phyloP scores from a whole-genome alignment of 225 moss, liverwort and hornwort species.

The Polytrichum commune region DNA sequence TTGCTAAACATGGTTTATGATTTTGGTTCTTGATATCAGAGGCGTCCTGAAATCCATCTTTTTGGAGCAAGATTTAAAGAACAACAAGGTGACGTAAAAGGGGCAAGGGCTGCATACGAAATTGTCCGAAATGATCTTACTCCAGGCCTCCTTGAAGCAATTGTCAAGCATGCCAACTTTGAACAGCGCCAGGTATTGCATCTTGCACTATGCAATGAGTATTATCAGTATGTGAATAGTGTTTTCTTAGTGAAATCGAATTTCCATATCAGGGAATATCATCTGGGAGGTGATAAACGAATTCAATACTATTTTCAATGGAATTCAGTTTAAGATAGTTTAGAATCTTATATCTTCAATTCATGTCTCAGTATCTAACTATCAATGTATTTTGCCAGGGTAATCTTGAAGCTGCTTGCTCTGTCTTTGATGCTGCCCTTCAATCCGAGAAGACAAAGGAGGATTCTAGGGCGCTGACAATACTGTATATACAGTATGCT shows the following conservation, averaged over 20 bases:
- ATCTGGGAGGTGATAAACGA: no score
- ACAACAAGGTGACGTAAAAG: conserved; percentile 69
- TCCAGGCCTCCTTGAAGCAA: conserved; percentile 80
- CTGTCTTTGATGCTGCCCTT: conserved; percentile 57
- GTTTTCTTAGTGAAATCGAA: no score
- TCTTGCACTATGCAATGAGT: background rate
- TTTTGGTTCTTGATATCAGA: conserved; percentile 30
- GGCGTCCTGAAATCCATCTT: conserved; percentile 90
- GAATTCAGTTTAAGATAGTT: no score
- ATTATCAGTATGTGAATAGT: no score
- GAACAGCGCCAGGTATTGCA: conserved; percentile 84
- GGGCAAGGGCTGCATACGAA: conserved; percentile 69
- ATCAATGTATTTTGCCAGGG: conserved; percentile 37
- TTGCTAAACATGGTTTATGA: no score
- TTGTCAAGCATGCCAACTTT: conserved; percentile 88
- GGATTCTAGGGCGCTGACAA: conserved; percentile 62
- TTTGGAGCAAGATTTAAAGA: conserved; percentile 87
- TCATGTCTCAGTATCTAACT: background rate
- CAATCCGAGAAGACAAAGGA: conserved; percentile 76
- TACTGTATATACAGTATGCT: conserved; percentile 82
- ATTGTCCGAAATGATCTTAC: conserved; percentile 68
- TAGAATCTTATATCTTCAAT: no score
- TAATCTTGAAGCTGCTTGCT: conserved; percentile 60
- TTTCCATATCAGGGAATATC: no score
- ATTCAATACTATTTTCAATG: no score